Percentiles rank a stretch among this genome's conserved stretches.
Conservation (phyloP, 495 filamentous ascomycete genomes). For the Aspergillus carlsbadensis region DNA sequence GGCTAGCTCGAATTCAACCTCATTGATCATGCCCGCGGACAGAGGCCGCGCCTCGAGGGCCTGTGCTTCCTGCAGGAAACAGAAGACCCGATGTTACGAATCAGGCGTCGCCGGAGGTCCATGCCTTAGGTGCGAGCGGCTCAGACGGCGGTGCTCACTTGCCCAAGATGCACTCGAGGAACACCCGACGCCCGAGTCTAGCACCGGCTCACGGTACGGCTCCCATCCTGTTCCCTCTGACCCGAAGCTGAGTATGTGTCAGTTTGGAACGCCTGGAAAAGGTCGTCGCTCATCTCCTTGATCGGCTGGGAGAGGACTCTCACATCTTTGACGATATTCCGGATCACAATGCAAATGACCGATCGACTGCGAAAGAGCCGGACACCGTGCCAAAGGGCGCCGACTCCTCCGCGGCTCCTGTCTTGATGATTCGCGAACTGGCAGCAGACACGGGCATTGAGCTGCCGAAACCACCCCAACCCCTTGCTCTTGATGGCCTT, state of each 20-base stretch:
- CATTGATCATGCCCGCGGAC: slow-evolving; percentile 37
- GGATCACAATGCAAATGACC: slow-evolving; percentile 1
- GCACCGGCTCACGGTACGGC: slow-evolving; percentile 13
- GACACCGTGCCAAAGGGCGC: slow-evolving; percentile 15
- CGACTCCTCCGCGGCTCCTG: slow-evolving; percentile 29
- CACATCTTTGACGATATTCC: background rate
- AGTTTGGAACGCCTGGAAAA: slow-evolving; percentile 38
- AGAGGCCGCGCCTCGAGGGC: slow-evolving; percentile 45
- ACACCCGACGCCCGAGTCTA: slow-evolving; percentile 1
- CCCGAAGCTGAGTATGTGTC: background rate
- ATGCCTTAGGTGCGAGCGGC: slow-evolving; percentile 41
- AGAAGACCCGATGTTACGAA: slow-evolving; percentile 47
- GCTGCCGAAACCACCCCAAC: slow-evolving; percentile 23
- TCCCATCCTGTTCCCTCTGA: background rate
- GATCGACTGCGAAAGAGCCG: slow-evolving; percentile 12
- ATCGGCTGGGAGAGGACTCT: slow-evolving; percentile 31
- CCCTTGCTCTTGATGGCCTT: slow-evolving; percentile 20
- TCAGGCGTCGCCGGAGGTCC: slow-evolving; percentile 26
- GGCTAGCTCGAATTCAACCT: background rate
- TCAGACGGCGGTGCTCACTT: slow-evolving; percentile 38
- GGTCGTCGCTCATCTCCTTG: slow-evolving; percentile 31
- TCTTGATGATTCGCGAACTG: slow-evolving; percentile 36
- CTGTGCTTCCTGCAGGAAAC: slow-evolving; percentile 41
- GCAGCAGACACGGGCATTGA: slow-evolving; percentile 30
- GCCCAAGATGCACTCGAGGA: background rate